phyloP scores from a whole-genome alignment of 176 grass and related monocot species.

The Leersia perrieri region DNA sequence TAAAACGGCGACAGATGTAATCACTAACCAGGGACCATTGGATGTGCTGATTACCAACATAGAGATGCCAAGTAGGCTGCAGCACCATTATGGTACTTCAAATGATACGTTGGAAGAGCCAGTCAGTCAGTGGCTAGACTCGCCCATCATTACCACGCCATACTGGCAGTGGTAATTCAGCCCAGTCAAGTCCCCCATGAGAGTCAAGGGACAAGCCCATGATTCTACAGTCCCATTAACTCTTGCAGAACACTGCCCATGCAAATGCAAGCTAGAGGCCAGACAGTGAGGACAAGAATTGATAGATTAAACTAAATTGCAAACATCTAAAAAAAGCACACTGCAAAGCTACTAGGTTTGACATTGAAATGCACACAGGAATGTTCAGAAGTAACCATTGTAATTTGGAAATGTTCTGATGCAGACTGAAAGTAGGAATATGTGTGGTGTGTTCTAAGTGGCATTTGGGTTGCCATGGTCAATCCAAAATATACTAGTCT shows the following conservation, averaged over 20 bases:
- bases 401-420: not conserved
- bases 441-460: not conserved
- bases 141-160: not conserved
- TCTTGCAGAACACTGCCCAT: conserved; percentile 7
- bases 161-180: conserved; percentile 17
- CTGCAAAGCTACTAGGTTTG: conserved; percentile 3
- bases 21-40: conserved; percentile 26
- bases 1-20: not conserved
- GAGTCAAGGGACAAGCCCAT: conserved; percentile 1
- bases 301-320: not conserved
- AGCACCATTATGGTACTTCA: conserved; percentile 32
- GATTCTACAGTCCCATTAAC: conserved; percentile 21
- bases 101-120: conserved; percentile 24
- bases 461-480: not conserved
- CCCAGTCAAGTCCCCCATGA: not conserved
- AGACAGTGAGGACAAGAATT: not conserved
- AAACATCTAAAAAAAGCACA: not conserved
- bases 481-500: not conserved
- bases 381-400: not conserved
- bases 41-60: conserved; percentile 15
- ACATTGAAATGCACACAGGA: not conserved
- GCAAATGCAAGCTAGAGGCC: conserved; percentile 1
- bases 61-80: not conserved
- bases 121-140: conserved; percentile 7
- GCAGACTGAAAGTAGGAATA: not conserved